Conservation (phyloP, 139 green algal genomes). For the Picocystis salinarum region DNA sequence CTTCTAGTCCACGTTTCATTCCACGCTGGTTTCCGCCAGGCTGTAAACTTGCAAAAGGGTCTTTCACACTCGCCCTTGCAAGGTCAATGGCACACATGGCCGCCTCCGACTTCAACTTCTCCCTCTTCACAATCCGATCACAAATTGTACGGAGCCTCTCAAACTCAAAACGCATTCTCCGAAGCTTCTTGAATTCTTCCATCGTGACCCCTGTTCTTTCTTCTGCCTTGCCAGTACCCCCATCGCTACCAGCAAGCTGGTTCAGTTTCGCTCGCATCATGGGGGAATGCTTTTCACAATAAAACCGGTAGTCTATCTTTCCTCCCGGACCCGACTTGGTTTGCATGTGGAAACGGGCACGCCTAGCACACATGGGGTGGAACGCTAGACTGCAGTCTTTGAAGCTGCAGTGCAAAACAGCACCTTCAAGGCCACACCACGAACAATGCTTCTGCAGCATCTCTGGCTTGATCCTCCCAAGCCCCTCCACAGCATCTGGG, state of each 20-base stretch:
- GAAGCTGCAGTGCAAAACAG: constrained; percentile 11
- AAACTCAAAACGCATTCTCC: constrained; percentile 18
- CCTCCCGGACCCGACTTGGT: background rate
- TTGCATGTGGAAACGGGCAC: constrained; percentile 28
- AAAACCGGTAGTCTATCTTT: constrained; percentile 24
- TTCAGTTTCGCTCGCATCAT: constrained; percentile 24
- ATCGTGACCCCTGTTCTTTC: too few relatives aligned
- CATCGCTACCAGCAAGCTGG: background rate
- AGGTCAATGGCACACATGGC: background rate
- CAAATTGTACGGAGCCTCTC: constrained; percentile 26
- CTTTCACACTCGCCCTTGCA: background rate
- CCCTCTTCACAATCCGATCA: constrained; percentile 20
- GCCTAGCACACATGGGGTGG: constrained; percentile 63
- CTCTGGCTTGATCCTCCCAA: constrained; percentile 18
- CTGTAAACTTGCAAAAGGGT: background rate
- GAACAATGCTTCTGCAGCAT: constrained; percentile 15
- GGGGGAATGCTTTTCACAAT: constrained; percentile 44
- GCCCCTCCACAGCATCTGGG: constrained; percentile 14
- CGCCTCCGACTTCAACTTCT: constrained; percentile 23
- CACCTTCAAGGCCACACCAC: constrained; percentile 19
- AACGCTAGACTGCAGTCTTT: constrained; percentile 30
- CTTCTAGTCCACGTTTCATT: background rate
- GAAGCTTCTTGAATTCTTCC: constrained; percentile 8
- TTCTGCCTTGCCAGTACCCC: constrained; percentile 11
- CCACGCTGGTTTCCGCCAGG: background rate